phyloP scores from a whole-genome alignment of 2,329 filamentous ascomycete species.

The Chalara sp. region DNA sequence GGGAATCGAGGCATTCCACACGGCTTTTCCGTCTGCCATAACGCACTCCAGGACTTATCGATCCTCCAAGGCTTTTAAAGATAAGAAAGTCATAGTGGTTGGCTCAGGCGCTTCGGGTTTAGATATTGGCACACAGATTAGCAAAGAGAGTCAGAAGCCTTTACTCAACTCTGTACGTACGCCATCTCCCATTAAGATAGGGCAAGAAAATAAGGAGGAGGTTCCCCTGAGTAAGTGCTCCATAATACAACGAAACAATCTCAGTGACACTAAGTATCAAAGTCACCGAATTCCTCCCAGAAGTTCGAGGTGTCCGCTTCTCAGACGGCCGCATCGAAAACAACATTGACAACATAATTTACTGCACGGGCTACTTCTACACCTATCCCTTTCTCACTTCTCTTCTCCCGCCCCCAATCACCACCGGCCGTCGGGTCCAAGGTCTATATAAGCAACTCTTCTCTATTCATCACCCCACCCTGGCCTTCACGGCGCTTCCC shows the following conservation, averaged over 20 bases:
- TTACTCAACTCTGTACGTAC: constrained; percentile 59
- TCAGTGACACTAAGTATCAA: constrained; percentile 67
- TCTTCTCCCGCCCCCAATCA: constrained; percentile 49
- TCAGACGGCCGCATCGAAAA: constrained; percentile 57
- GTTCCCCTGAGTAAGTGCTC: constrained; percentile 42
- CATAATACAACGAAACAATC: constrained; percentile 63
- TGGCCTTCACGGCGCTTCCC: constrained; percentile 70
- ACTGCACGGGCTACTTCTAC: constrained; percentile 87
- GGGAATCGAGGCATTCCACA: constrained; percentile 53
- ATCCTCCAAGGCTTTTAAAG: constrained; percentile 50
- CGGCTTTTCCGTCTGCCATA: constrained; percentile 51
- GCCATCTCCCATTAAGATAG: constrained; percentile 33
- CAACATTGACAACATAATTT: constrained; percentile 70
- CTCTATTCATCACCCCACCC: constrained; percentile 65
- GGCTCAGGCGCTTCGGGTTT: constrained; percentile 80
- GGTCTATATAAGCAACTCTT: constrained; percentile 77
- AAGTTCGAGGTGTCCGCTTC: constrained; percentile 57
- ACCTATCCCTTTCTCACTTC: constrained; percentile 64
- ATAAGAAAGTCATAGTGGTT: constrained; percentile 73
- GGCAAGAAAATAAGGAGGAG: constrained; percentile 36
- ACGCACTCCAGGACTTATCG: constrained; percentile 79
- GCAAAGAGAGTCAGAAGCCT: constrained; percentile 47
- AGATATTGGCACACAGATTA: constrained; percentile 77
- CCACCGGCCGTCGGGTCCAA: constrained; percentile 61
- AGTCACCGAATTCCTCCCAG: constrained; percentile 47